Evolutionary conservation across 495 filamentous ascomycete species (phyloP).

Genomic region (Astrothelium subdiscretum): DNA sequence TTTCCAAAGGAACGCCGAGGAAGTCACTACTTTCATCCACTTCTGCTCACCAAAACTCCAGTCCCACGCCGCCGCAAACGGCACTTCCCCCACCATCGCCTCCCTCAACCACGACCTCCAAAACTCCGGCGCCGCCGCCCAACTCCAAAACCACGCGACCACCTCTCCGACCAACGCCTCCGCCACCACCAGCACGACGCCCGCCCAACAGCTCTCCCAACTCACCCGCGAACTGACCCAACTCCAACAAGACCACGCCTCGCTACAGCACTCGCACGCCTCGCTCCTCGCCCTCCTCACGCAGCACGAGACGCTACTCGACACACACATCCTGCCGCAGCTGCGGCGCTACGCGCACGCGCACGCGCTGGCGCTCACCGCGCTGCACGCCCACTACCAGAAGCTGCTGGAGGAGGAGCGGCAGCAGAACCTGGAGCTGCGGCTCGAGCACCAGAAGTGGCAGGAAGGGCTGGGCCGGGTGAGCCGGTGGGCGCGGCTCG

Average conservation of each 20-base stretch:
- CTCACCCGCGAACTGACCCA: conserved; percentile 34
- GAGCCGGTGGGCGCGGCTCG: conserved; percentile 16
- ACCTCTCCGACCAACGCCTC: not conserved
- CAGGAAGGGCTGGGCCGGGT: conserved; percentile 32
- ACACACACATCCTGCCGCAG: conserved; percentile 43
- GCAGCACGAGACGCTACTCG: conserved; percentile 45
- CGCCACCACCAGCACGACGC: no score
- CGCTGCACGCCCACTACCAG: conserved; percentile 49
- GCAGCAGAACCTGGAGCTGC: conserved; percentile 41
- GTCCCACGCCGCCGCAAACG: conserved; percentile 18
- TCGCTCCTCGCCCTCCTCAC: conserved; percentile 42
- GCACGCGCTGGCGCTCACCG: conserved; percentile 45
- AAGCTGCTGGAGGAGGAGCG: conserved; percentile 47
- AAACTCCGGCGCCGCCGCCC: conserved; percentile 8
- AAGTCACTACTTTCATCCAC: no score
- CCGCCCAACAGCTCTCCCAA: conserved; percentile 18
- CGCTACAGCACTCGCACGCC: conserved; percentile 38
- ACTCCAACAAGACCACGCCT: conserved; percentile 38
- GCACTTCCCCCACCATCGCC: conserved; percentile 11
- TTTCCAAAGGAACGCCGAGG: no score
- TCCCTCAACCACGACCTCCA: conserved; percentile 1
- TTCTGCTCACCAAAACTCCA: no score
- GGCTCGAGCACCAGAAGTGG: conserved; percentile 50
- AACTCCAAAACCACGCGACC: conserved; percentile 4
- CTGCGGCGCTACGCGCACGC: conserved; percentile 51